Conservation (phyloP, 2,329 filamentous ascomycete genomes). For the Colletotrichum musae region DNA sequence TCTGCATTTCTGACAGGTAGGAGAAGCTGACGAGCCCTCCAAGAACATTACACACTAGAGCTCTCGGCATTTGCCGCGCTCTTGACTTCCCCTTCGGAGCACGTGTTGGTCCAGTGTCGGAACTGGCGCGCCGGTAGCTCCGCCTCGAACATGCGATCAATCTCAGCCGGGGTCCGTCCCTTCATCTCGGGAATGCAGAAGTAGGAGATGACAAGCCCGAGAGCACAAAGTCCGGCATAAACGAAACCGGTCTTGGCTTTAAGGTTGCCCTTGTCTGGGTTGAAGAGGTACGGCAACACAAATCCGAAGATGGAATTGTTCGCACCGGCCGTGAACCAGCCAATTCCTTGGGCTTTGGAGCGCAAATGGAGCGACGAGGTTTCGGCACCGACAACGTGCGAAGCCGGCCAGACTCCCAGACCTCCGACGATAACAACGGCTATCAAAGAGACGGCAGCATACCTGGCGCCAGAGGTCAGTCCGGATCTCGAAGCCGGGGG, state of each 20-base stretch:
- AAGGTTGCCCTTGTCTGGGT: slow-evolving; percentile 53
- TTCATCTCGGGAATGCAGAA: slow-evolving; percentile 68
- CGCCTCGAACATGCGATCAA: slow-evolving; percentile 58
- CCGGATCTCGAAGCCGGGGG: not conserved
- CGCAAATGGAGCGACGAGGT: slow-evolving; percentile 60
- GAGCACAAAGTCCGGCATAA: slow-evolving; percentile 53
- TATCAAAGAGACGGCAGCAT: slow-evolving; percentile 56
- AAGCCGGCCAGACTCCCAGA: slow-evolving; percentile 59
- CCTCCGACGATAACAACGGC: slow-evolving; percentile 58
- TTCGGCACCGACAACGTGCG: slow-evolving; percentile 59
- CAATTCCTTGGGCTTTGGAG: slow-evolving; percentile 59
- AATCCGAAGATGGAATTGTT: slow-evolving; percentile 60
- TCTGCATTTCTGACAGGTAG: slow-evolving; percentile 1
- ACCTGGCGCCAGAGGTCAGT: slow-evolving; percentile 39
- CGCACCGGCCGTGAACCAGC: slow-evolving; percentile 58
- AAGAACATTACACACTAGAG: slow-evolving; percentile 15
- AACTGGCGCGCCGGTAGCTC: slow-evolving; percentile 48
- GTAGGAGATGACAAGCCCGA: slow-evolving; percentile 57
- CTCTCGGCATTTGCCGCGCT: slow-evolving; percentile 10
- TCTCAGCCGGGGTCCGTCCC: slow-evolving; percentile 61
- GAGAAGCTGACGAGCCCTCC: not conserved
- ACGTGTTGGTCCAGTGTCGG: slow-evolving; percentile 39
- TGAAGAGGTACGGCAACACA: slow-evolving; percentile 66
- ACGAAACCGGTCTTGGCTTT: slow-evolving; percentile 59
- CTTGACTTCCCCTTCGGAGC: slow-evolving; percentile 4